phyloP scores from a whole-genome alignment of 2,329 filamentous ascomycete species.

The Escovopsis sp. region DNA sequence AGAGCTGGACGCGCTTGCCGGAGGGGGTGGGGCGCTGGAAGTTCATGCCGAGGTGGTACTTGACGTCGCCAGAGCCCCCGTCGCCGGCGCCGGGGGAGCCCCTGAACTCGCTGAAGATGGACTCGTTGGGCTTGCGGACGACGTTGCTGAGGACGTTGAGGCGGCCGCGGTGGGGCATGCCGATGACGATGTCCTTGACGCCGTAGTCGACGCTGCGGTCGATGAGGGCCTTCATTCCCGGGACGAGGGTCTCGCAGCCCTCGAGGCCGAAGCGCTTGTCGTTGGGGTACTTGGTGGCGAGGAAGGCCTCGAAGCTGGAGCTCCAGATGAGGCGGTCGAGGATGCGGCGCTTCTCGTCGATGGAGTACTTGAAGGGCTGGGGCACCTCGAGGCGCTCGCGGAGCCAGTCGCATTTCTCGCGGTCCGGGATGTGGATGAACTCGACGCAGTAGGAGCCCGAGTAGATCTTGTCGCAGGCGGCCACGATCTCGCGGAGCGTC shows the following conservation, averaged over 20 bases:
- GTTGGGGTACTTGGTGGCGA: slow-evolving; percentile 96
- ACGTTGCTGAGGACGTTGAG: slow-evolving; percentile 97
- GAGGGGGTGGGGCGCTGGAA: slow-evolving; percentile 97
- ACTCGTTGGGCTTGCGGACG: slow-evolving; percentile 97
- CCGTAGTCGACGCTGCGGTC: slow-evolving; percentile 97
- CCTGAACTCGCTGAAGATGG: slow-evolving; percentile 96
- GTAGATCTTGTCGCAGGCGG: slow-evolving; percentile 87
- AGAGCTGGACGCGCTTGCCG: slow-evolving; percentile 97
- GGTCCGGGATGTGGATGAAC: slow-evolving; percentile 97
- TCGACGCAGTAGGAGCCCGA: slow-evolving; percentile 95
- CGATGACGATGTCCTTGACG: slow-evolving; percentile 97
- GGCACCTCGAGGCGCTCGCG: slow-evolving; percentile 89
- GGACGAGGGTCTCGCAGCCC: slow-evolving; percentile 90
- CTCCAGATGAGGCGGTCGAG: slow-evolving; percentile 97
- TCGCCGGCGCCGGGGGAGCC: slow-evolving; percentile 77
- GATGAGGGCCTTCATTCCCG: slow-evolving; percentile 98
- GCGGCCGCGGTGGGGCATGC: slow-evolving; percentile 97
- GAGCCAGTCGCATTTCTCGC: slow-evolving; percentile 97
- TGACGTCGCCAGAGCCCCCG: slow-evolving; percentile 95
- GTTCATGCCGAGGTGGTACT: slow-evolving; percentile 99
- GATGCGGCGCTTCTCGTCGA: slow-evolving; percentile 96
- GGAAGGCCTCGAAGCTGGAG: slow-evolving; percentile 90
- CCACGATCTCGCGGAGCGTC: slow-evolving; percentile 89
- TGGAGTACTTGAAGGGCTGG: slow-evolving; percentile 88
- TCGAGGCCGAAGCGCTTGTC: slow-evolving; percentile 98